Conservation (phyloP, 2,329 filamentous ascomycete species). For the Fusarium sp. region DNA sequence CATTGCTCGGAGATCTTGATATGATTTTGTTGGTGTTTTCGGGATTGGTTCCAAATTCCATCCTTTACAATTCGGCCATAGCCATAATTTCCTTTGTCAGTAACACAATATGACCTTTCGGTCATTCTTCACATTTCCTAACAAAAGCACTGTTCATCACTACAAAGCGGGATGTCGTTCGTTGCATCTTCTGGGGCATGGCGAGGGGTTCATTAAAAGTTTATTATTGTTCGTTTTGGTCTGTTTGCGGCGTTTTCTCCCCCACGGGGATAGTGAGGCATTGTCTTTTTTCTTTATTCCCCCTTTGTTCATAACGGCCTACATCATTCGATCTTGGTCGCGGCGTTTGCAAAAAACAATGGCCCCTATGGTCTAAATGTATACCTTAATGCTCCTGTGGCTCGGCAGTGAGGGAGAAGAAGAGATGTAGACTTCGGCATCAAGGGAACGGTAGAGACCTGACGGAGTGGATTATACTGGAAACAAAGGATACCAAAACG, state of each 20-base stretch:
- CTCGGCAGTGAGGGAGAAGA: slow-evolving; percentile 37
- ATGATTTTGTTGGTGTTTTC: background rate
- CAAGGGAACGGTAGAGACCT: slow-evolving; percentile 24
- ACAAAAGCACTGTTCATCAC: slow-evolving; percentile 32
- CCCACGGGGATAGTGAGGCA: slow-evolving; percentile 34
- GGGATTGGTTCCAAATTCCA: background rate
- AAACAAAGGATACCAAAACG: slow-evolving; percentile 18
- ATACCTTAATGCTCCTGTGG: slow-evolving; percentile 44
- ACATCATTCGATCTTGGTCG: slow-evolving; percentile 24
- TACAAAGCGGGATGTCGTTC: slow-evolving; percentile 33
- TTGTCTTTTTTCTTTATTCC: slow-evolving; percentile 34
- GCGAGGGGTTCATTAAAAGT: slow-evolving; percentile 47
- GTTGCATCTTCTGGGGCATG: slow-evolving; percentile 49
- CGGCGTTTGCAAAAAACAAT: slow-evolving; percentile 41
- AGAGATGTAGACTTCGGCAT: slow-evolving; percentile 23
- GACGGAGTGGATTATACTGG: slow-evolving; percentile 11
- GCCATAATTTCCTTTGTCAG: slow-evolving; percentile 39
- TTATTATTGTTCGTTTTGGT: slow-evolving; percentile 29
- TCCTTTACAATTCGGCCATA: background rate
- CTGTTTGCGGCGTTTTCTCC: slow-evolving; percentile 42
- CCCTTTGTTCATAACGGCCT: slow-evolving; percentile 31
- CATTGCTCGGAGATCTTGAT: slow-evolving; percentile 48
- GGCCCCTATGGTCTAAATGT: slow-evolving; percentile 37
- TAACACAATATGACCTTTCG: slow-evolving; percentile 2
- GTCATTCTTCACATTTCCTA: slow-evolving; percentile 25